phyloP scores from a whole-genome alignment of 805 yeast genomes.

The Cyberlindnera subsufficiens region DNA sequence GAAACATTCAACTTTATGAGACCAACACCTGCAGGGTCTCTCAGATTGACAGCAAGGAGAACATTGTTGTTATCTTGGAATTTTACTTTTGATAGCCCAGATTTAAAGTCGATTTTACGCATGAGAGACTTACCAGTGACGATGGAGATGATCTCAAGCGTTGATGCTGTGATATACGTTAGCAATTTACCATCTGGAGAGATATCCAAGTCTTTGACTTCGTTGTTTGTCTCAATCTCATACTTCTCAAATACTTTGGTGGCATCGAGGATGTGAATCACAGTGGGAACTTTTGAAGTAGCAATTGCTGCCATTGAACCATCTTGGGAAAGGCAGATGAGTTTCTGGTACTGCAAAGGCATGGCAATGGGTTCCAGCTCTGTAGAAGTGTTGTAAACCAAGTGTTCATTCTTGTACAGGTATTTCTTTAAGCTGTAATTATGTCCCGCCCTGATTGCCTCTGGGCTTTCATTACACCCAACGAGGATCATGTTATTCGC shows the following conservation, averaged over 20 bases:
- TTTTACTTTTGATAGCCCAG: slow-evolving; percentile 28
- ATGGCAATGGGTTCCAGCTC: slow-evolving; percentile 42
- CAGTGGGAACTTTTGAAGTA: slow-evolving; percentile 63
- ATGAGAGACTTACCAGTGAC: slow-evolving; percentile 33
- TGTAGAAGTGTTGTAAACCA: slow-evolving; percentile 59
- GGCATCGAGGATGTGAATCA: slow-evolving; percentile 57
- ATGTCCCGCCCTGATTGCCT: slow-evolving; percentile 49
- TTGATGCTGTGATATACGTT: slow-evolving; percentile 54
- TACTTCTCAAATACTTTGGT: slow-evolving; percentile 49
- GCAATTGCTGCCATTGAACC: slow-evolving; percentile 64
- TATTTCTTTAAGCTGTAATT: slow-evolving; percentile 70
- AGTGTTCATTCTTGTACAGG: slow-evolving; percentile 59
- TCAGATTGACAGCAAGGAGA: slow-evolving; percentile 10
- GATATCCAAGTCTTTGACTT: slow-evolving; percentile 60
- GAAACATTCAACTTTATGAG: slow-evolving; percentile 14
- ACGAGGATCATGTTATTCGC: slow-evolving; percentile 47
- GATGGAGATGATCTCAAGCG: slow-evolving; percentile 40
- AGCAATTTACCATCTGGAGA: slow-evolving; percentile 67
- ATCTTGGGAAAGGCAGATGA: slow-evolving; percentile 52
- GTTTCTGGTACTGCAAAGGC: slow-evolving; percentile 45
- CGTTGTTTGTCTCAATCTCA: slow-evolving; percentile 51
- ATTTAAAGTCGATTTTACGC: slow-evolving; percentile 29
- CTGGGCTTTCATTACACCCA: slow-evolving; percentile 73
- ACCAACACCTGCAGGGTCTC: slow-evolving; percentile 12
- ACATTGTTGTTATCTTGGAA: slow-evolving; percentile 24